Percentiles rank a stretch among this genome's conserved stretches.
phyloP scores from a whole-genome alignment of 2,329 filamentous ascomycete species.

The Scopulariopsis brevicaulis region DNA sequence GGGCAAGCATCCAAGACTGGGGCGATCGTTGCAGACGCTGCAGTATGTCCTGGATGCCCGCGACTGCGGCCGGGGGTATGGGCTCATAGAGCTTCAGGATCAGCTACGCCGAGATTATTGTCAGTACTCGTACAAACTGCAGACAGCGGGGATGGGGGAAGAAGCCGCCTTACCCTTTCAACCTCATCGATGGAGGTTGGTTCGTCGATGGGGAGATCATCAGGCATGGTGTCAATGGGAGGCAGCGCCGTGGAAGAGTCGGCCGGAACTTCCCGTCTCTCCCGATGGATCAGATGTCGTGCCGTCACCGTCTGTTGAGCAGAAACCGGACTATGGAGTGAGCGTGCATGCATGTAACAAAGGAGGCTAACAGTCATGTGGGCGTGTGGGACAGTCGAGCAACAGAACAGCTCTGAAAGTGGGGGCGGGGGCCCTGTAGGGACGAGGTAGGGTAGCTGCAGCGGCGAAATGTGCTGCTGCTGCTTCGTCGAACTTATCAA shows the following conservation, averaged over 20 bases:
- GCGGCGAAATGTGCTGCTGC: not conserved
- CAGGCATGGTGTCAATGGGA: not conserved
- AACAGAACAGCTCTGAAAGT: not conserved
- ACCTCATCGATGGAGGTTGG: conserved; percentile 6
- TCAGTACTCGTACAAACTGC: not conserved
- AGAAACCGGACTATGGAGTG: not conserved
- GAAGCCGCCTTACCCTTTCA: conserved; percentile 4
- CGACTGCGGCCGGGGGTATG: conserved; percentile 33
- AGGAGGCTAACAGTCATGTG: not conserved
- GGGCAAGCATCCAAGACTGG: conserved; percentile 77
- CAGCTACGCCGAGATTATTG: conserved; percentile 18
- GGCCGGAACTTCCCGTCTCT: not conserved
- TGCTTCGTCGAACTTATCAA: not conserved
- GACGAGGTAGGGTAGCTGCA: not conserved
- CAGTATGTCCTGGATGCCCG: conserved; percentile 57
- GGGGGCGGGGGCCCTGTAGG: not conserved
- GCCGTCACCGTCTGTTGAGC: not conserved
- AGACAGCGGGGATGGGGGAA: not conserved
- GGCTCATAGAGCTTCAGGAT: conserved; percentile 43
- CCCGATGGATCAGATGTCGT: not conserved
- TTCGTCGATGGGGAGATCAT: not conserved
- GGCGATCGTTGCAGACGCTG: conserved; percentile 69
- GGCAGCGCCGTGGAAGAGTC: not conserved
- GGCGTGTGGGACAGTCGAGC: not conserved
- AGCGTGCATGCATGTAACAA: not conserved